A percentile compares a stretch with the other conserved stretches of the same genome.
Evolutionary conservation across 2,329 filamentous ascomycete genomes (phyloP).

Genomic region (Chrysosporium keratinophilum): DNA sequence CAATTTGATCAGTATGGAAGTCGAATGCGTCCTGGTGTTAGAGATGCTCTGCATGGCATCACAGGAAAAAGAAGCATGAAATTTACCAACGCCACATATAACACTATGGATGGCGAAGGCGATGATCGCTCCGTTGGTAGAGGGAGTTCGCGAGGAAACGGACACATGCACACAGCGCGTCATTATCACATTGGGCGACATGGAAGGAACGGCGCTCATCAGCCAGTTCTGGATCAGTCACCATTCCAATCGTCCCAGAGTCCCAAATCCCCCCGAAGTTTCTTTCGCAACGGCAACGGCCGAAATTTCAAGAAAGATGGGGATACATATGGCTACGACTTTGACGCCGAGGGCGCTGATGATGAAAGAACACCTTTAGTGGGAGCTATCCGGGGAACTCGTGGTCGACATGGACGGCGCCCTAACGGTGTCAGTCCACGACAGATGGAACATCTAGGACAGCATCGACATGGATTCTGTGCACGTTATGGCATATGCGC

Average conservation of each 20-base stretch:
- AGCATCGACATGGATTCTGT: slow-evolving; percentile 53
- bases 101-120: slow-evolving; percentile 53
- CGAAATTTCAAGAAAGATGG: slow-evolving; percentile 47
- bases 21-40: slow-evolving; percentile 54
- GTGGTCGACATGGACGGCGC: slow-evolving; percentile 47
- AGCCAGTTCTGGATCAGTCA: slow-evolving; percentile 65
- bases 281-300: slow-evolving; percentile 47
- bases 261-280: slow-evolving; percentile 51
- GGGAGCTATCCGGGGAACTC: slow-evolving; percentile 49
- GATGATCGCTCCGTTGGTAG: slow-evolving; percentile 55
- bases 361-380: slow-evolving; percentile 83
- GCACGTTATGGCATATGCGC: slow-evolving; percentile 77
- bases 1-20: slow-evolving; percentile 38
- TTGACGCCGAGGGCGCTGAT: slow-evolving; percentile 73
- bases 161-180: slow-evolving; percentile 51
- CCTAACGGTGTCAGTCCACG: slow-evolving; percentile 49
- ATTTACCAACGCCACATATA: slow-evolving; percentile 59
- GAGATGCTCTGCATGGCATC: slow-evolving; percentile 52
- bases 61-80: slow-evolving; percentile 90
- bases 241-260: slow-evolving; percentile 54
- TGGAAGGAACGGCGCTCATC: slow-evolving; percentile 58
- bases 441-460: slow-evolving; percentile 63
- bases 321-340: slow-evolving; percentile 61
- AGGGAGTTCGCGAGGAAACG: slow-evolving; percentile 51
- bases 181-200: slow-evolving; percentile 75